Evolutionary conservation across 805 yeast genomes (phyloP), one percentile per base, ranked within the genome.

Genomic region (Hemisphaericaspora nanyangensis): DNA sequence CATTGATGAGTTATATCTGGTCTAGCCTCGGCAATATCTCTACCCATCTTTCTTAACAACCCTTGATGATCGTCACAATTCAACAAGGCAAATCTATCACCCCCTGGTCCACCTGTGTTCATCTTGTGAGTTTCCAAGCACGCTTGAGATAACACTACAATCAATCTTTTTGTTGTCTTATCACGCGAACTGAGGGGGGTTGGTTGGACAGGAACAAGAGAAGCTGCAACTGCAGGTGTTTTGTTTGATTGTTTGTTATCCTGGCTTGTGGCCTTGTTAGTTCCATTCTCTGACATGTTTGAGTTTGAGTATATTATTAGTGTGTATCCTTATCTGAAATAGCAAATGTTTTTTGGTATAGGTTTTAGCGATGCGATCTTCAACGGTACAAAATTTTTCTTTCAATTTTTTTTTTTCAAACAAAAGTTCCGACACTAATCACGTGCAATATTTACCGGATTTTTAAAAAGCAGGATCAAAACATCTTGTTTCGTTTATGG

Each of bases 1-100:
- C 99, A 93, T 66, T 91, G 99, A 60, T 93, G 99, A 31, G 99
- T 93, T 55, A 93, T 93, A 62, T 93, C 99, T n/a, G 99, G 99
- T 63, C 99, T 80, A 6, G 97, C 98, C 58, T 93, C 99, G 35
- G 95, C 87, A 47, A 93, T 91, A 58, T 93, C 98, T 58, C 98
- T 79, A 38, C 95, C 95, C 95, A 91, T 88, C 60, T 89, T 91
- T 61, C 91, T 84, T 54, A 93, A 70, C 37, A 91, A 71, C 12
- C 97, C 97, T 68, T 93, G 99, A 61, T 93, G 99, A 60, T 93
- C 99, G 62, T 93, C 99, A 72, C 99, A 93, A 69, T 93, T 93
- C 55, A 93, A 73, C 44, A 93, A 68, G 0, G 95, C 97, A 57
- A 83, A 93, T 61, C 93, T 88, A 58, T 93, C 98, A 26, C 73